Evolutionary conservation across 1,139 yeast species (phyloP).

Genomic region (Saccharomycopsis hybrid): DNA sequence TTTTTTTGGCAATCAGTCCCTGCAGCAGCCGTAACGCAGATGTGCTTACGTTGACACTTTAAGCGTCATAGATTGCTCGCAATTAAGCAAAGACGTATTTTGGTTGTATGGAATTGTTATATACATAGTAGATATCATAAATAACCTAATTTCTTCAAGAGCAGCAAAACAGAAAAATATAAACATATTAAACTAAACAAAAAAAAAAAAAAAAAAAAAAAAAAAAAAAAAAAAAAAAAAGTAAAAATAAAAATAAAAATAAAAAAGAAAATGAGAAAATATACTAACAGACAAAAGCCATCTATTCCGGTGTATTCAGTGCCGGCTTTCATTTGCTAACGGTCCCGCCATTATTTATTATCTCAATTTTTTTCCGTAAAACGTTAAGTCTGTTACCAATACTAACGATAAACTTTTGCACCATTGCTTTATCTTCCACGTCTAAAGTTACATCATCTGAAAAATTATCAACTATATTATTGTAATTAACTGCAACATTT

Average conservation of each 20-base stretch:
- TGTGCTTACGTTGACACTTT: too few relatives aligned
- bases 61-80: too few relatives aligned
- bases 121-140: too few relatives aligned
- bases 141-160: too few relatives aligned
- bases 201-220: not conserved
- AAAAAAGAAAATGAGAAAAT: not conserved
- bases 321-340: too few relatives aligned
- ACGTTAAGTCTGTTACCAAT: slow-evolving; percentile 49
- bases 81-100: too few relatives aligned
- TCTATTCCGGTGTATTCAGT: too few relatives aligned
- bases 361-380: slow-evolving; percentile 17
- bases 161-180: too few relatives aligned
- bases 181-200: too few relatives aligned
- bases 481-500: slow-evolving; percentile 11
- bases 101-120: too few relatives aligned
- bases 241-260: not conserved
- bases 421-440: slow-evolving; percentile 63
- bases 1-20: too few relatives aligned
- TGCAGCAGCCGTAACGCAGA: too few relatives aligned
- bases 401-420: slow-evolving; percentile 69
- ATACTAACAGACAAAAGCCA: not conserved
- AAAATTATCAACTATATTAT: slow-evolving; percentile 15
- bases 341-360: not conserved
- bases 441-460: slow-evolving; percentile 39
- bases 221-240: not conserved